Percentiles rank a stretch among this genome's conserved stretches.
Evolutionary conservation across 768 basidiomycete genomes (phyloP).

Genomic region (Tricholoma sp.): DNA sequence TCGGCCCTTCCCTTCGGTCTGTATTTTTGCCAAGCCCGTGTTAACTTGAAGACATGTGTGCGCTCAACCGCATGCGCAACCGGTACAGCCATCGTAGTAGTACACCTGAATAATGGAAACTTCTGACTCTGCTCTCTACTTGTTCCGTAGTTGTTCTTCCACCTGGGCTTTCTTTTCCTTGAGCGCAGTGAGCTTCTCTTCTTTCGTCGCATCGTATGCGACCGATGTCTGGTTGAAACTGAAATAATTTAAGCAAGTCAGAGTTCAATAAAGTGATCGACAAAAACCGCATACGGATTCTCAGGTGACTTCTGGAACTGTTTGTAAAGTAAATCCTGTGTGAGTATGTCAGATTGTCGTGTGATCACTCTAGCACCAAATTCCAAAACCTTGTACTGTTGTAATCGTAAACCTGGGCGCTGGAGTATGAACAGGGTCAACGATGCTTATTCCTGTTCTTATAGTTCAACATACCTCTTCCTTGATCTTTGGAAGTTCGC

Average conservation of each 20-base stretch:
- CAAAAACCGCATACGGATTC: slow-evolving; percentile 68
- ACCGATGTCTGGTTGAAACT: slow-evolving; percentile 84
- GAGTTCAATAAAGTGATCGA: not conserved
- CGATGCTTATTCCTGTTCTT: slow-evolving; percentile 3
- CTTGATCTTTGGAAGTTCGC: slow-evolving; percentile 74
- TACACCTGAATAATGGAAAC: not conserved
- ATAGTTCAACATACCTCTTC: slow-evolving; percentile 50
- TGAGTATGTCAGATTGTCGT: slow-evolving; percentile 5
- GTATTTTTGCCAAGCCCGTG: too few relatives aligned
- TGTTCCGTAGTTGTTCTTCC: slow-evolving; percentile 59
- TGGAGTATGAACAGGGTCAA: slow-evolving; percentile 23
- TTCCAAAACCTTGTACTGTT: slow-evolving; percentile 71
- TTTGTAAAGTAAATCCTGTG: slow-evolving; percentile 81
- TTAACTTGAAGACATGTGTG: too few relatives aligned
- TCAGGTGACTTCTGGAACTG: slow-evolving; percentile 96
- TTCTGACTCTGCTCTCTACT: slow-evolving; percentile 5
- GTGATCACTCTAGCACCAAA: not conserved
- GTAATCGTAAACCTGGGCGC: slow-evolving; percentile 86
- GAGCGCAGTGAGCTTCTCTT: slow-evolving; percentile 75
- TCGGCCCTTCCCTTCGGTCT: too few relatives aligned
- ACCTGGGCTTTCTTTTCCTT: slow-evolving; percentile 61
- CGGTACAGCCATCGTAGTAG: not conserved
- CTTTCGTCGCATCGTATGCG: slow-evolving; percentile 82
- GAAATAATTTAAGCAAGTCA: not conserved
- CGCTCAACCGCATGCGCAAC: too few relatives aligned